Base-by-base conservation (phyloP, 1,284 basidiomycete genomes). In the Tilletia horrida region DNA sequence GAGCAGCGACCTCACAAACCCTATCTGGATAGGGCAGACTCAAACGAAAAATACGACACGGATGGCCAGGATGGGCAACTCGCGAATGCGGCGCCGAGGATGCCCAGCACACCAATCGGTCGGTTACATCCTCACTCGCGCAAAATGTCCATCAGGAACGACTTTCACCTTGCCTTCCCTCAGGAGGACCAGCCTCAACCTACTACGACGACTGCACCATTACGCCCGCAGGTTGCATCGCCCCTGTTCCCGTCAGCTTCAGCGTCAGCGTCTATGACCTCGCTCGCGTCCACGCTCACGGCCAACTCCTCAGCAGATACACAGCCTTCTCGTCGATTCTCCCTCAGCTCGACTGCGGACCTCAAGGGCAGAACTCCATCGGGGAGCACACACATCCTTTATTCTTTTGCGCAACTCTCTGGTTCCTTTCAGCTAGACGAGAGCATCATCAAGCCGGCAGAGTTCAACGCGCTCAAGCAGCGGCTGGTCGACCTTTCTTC, bases 361-460 rank as follows among this genome's bases (percentile, higher is more conserved):
- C 50, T 55, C 50, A 55, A 25, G 25, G 50, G 50, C 2, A 18
- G 50, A 7, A 42, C 75, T 29, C 64, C 84, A 1, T n/a, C n/a
- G 23, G 86, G 86, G 66, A 85, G 86, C 8, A 89, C 92, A 72
- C 83, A 90, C 13, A 86, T 93, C n/a, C 85, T 93, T 0, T 94
- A 93, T 82, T 88, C 91, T 0, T 93, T 93, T 77, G 90, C 89
- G 0, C 91, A 93, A 73, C 85, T 93, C 29, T 84, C 87, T n/a
- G 92, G 91, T 2, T 86, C 84, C 0, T 84, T 89, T 64, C 84
- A 86, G 35, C 79, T 88, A 57, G 84, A 84, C 65, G 83, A 82
- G 43, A 70, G 73, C 18, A 74, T 84, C 4, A 79, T 84, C 74
- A 83, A 83, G 67, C 79, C 82, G 2, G 73, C 71, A 40, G 83